Base-by-base conservation (phyloP, 2,329 filamentous ascomycete species). In the Claviceps pazoutovae region DNA sequence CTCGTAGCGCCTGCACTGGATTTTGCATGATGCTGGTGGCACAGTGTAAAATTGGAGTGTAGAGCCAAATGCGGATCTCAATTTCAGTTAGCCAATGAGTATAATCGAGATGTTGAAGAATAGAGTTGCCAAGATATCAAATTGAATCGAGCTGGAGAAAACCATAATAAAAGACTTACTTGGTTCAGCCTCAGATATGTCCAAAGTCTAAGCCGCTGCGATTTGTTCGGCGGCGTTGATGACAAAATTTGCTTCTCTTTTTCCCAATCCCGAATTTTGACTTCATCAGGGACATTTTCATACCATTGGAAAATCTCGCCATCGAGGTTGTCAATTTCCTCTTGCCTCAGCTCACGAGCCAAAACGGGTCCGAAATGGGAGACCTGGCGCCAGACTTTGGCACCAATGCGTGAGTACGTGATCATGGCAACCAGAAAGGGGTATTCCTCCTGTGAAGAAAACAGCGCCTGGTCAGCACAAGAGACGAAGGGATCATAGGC, bases 241-340 rank as follows among this genome's bases (percentile, higher is more conserved):
- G 62, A 80, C 69, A 11, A 11, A 34, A 64, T 76, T 59, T 68
- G 72, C 54, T 73, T 71, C 49, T 74, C 69, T 48, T 72, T 71
- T 51, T 69, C 64, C 79, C 73, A 86, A 75, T 70, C 82, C 71
- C 57, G 86, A 62, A 66, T 77, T 68, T 62, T 72, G 52, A 80
- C 70, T 50, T 77, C 73, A 14, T 73, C 82, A 56, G 64, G 91
- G 66, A 95, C 79, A 14, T 77, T 75, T 16, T 85, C 82, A 60
- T 94, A 91, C 91, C 91, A 97, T 57, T 88, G 80, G 4, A 93
- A 71, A 47, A 95, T 83, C 60, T 94, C 86, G 54, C 83, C 83
- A 62, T 96, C 90, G 6, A 96, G 74, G 48, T 81, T 82, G 30
- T 85, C 83, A 53, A 95, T 86, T 56, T 91, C 84, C 54, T 86